Conservation (phyloP, 2,329 filamentous ascomycete species). For the Pezicula neosporulosa region DNA sequence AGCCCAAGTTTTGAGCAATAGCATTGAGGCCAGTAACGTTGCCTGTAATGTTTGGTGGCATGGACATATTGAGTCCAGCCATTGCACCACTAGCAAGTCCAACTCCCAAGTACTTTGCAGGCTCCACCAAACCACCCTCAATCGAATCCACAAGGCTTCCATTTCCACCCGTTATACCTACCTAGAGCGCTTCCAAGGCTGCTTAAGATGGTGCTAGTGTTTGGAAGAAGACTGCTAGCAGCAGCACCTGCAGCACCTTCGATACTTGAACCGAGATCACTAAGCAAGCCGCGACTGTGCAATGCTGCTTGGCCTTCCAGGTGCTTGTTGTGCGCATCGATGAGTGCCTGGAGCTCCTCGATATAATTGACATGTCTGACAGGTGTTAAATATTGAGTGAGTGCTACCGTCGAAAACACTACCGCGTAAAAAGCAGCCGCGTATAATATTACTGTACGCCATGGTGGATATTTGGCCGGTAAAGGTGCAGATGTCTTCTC, state of each 20-base stretch:
- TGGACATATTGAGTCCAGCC: background rate
- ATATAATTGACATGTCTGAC: background rate
- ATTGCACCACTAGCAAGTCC: background rate
- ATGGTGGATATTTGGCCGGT: background rate
- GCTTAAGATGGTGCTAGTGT: background rate
- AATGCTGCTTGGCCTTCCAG: background rate
- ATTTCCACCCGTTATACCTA: background rate
- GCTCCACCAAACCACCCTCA: background rate
- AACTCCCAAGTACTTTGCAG: background rate
- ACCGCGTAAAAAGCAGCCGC: background rate
- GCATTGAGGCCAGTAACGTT: background rate
- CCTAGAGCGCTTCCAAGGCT: too few species aligned
- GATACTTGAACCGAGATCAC: background rate
- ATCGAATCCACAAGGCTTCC: background rate
- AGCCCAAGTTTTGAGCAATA: background rate
- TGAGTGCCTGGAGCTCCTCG: background rate
- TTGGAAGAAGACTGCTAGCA: background rate
- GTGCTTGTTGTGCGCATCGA: background rate
- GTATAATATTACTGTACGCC: background rate
- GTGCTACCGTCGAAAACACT: background rate
- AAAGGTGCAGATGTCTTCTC: background rate
- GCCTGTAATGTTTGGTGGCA: background rate
- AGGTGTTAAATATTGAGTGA: background rate
- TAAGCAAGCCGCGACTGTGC: background rate
- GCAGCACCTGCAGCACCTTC: background rate